Base-by-base conservation (phyloP, 495 filamentous ascomycete species). In the Trichoderma gamsii region DNA sequence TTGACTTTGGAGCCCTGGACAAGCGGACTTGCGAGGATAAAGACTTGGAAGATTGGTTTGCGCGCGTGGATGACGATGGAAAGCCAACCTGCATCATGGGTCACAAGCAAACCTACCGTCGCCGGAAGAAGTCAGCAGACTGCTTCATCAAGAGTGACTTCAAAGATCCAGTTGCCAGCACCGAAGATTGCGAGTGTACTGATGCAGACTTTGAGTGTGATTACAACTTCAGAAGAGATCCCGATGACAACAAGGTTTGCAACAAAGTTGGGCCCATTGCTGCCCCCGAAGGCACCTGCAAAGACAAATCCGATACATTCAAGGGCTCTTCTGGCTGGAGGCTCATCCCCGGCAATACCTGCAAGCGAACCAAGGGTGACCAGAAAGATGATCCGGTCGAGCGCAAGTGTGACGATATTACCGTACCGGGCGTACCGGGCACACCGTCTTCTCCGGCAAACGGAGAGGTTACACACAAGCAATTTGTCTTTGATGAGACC, bases 71-170 rank as follows among this genome's bases (percentile, higher is more conserved):
- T 76, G 85, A 92, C 38, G 83, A 97, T 1, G 88, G 88, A 3
- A 83, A 96, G 29, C 85, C 92, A 21, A 89, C 88, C 52, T 99
- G 95, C 75, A 81, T 99, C 70, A 97, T 98, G 95, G 95, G 95
- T 8, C 92, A 94, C 71, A 92, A 87, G 68, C 93, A 98, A 76
- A 91, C 80, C 71, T 99, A 87, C 76, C 81, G 79, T 25, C 85
- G 95, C 68, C 86, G 95, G 35, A 97, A 95, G 78, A 86, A 89
- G 70, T 88, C 93, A 73, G 87, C 88, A 1, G 84, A 96, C 66
- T 99, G 96, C 78, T 96, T 96, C 78, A 84, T 97, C 67, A 90
- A 90, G 68, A 82, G 94, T 71, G 86, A 92, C 63, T 97, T 93
- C 79, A 85, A 92, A 72, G 89, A 93, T 69, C 84, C 89, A 0